Base-by-base conservation (phyloP, 129 eudicot genomes). In the Chrysanthemum seticuspe region DNA sequence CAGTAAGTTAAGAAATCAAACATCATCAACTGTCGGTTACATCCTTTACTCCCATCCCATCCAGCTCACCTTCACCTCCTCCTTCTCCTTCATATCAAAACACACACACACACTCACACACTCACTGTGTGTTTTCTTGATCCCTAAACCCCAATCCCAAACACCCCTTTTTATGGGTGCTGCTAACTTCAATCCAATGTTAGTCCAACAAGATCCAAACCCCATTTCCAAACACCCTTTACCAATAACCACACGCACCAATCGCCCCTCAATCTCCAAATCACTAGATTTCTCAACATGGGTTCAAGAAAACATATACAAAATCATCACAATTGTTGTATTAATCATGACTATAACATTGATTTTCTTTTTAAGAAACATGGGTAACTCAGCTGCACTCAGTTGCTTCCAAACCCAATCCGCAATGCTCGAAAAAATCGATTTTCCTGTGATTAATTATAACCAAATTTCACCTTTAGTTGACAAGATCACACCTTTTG, bases 221-320 rank as follows among this genome's bases (percentile, higher is more conserved):
- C 15, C 77, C 63, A 90, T 87, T 49, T 72, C 86, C 76, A 81
- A 74, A 67, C 77, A 70, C 68, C 71, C 81, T 40, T 47, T 67
- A 5, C 75, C 78, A 55, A 74, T 83, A 5, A 73, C 83, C 55
- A 65, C 73, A n/a, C 90, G 67, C 56, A 6, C 80, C 8, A 57
- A 60, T 69, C 84, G 89, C 14, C 78, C 71, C 51, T 73, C 74
- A 10, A 70, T 75, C 13, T 58, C 91, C 29, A 93, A 93, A 78
- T 80, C 79, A 58, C 92, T 89, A 2, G 95, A 93, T 82, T 89
- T 87, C 51, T 80, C 95, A 71, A 85, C 98, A 72, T 87, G 96
- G 96, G 84, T 82, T 8, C 85, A 87, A 53, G 95, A 93, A 13
- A 89, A 89, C 75, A 80, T 85, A 1, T 87, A 85, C 87, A 93